Conservation (phyloP, 179 eudicot species). For the Silene coronaria region DNA sequence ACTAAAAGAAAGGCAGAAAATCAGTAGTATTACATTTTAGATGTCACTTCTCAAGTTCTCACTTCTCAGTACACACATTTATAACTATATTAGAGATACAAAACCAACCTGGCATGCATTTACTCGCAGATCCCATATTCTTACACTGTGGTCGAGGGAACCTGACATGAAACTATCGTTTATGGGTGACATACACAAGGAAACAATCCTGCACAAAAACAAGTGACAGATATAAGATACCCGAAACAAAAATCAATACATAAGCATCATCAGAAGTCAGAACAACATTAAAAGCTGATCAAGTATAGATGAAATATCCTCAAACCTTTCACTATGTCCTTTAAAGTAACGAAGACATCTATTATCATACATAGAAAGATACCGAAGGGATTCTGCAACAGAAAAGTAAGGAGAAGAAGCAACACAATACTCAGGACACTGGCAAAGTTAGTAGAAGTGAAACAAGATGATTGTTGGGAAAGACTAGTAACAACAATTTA, state of each 20-base stretch:
- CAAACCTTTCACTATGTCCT: conserved; percentile 90
- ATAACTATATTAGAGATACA: conserved; percentile 7
- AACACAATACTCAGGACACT: background rate
- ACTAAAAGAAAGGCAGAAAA: background rate
- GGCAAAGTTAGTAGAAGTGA: background rate
- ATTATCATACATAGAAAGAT: conserved; percentile 93
- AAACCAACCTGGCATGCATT: conserved; percentile 94
- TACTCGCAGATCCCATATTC: conserved; percentile 98
- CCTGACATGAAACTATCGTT: conserved; percentile 99
- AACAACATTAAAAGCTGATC: background rate
- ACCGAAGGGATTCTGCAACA: conserved; percentile 69
- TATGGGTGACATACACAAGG: conserved; percentile 94
- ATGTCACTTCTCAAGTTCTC: background rate
- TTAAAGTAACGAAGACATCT: conserved; percentile 93
- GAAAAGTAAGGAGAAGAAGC: conserved; percentile 3
- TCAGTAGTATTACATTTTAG: background rate
- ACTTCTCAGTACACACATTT: background rate
- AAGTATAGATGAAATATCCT: conserved; percentile 14
- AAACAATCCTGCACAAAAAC: conserved; percentile 63
- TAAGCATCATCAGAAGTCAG: conserved; percentile 11
- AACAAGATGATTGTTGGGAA: background rate
- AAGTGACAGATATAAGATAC: conserved; percentile 16
- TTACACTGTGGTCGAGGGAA: conserved; percentile 87
- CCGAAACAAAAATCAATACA: background rate
- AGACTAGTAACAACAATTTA: conserved; percentile 17